These are phyloP conservation scores for Mycena metata DNA, from an alignment of 768 basidiomycete genomes.

Conservation along the genomic window DNA sequence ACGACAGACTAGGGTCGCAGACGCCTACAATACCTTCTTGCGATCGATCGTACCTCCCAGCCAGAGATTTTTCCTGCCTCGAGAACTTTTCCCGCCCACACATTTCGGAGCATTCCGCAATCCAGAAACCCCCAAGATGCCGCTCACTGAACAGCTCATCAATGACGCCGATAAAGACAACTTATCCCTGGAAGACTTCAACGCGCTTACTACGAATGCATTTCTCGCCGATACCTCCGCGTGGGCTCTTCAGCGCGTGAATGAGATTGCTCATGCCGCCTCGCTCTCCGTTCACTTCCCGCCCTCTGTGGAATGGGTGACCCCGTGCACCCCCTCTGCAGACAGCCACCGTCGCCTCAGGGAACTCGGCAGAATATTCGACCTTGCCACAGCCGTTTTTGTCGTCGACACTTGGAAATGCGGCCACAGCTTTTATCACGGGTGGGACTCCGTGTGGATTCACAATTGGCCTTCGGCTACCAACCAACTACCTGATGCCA, in stretches of 20 bases:
- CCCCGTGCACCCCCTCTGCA: background rate
- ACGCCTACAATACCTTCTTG: background rate
- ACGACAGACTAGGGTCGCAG: background rate
- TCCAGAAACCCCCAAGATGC: background rate
- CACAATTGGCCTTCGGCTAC: background rate
- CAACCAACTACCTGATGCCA: background rate
- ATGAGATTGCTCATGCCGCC: background rate
- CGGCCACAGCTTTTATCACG: background rate
- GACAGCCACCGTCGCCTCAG: constrained; percentile 2
- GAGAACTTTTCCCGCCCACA: background rate
- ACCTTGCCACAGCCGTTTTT: constrained; percentile 8
- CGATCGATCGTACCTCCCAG: constrained; percentile 4
- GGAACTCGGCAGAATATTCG: constrained; percentile 5
- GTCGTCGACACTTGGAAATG: constrained; percentile 10
- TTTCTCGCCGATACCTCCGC: background rate
- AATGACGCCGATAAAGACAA: background rate
- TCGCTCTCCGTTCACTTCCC: constrained; percentile 11
- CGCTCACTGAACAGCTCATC: background rate
- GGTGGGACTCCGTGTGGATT: background rate
- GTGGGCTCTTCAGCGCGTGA: constrained; percentile 16
- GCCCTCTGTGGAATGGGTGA: constrained; percentile 5
- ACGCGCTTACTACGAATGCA: background rate
- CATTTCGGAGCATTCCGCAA: background rate
- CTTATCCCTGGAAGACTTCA: background rate
- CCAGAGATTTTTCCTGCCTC: constrained; percentile 5